Base-by-base conservation (phyloP, 306 rosid genomes). In the Cucurbita ficifolia region DNA sequence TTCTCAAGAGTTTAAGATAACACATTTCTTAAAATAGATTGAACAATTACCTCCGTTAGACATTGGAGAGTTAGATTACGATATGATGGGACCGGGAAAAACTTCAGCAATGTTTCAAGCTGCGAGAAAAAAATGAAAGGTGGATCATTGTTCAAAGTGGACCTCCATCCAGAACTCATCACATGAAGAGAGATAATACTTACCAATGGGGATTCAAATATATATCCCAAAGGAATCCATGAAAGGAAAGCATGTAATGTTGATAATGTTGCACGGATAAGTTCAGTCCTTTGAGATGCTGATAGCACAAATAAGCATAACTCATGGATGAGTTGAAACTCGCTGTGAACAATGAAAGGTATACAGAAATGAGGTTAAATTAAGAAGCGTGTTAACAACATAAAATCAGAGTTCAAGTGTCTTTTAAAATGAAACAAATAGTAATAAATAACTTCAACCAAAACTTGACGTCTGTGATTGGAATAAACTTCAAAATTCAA, bases 321-420 rank as follows among this genome's bases (percentile, higher is more conserved):
- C 96, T 91, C 99, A 43, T 95, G 97, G 80, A 95, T 95, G 85
- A 91, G 99, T 81, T 89, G 97, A 89, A 91, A 95, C 82, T 95
- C 99, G 70, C 99, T 91, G 96, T 79, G 80, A 82, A 72, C 42
- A 86, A 83, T 76, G 82, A 81, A 79, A 51, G 73, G 81, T 21
- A 82, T 18, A 22, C 74, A 29, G 76, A 46, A 78, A 80, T 61
- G 52, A 76, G 33, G 64, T 39, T 53, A 35, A 70, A 69, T 60
- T 58, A 73, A 29, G 29, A 75, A 12, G 5, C 57, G 58, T 18
- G 50, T 72, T 52, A 53, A 54, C 49, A 51, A 7, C 6, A 11
- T 53, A 72, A 35, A n/a, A 19, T 13, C 49, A 36, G 35, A 52
- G 50, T 48, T 16, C 18, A 22, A 68, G 55, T 6, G 58, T 58